Conservation (phyloP, 2,329 filamentous ascomycete species). For the Cercospora brassicicola region DNA sequence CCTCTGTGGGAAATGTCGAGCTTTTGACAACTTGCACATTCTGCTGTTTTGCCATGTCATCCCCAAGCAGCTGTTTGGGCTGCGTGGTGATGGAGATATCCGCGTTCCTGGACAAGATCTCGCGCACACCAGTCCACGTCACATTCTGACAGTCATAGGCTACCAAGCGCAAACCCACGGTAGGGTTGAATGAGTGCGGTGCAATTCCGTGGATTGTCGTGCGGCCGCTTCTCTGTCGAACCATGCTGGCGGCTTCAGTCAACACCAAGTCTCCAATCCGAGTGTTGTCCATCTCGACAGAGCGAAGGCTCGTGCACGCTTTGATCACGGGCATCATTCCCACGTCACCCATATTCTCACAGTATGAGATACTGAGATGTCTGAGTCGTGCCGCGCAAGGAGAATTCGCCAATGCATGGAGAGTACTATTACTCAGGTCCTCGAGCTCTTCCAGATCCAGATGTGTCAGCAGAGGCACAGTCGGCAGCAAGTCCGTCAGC, state of each 20-base stretch:
- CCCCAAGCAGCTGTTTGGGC: constrained; percentile 27
- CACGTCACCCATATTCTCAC: constrained; percentile 77
- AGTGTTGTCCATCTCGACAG: constrained; percentile 89
- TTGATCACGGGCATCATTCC: constrained; percentile 84
- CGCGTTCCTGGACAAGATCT: constrained; percentile 81
- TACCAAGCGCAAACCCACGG: constrained; percentile 69
- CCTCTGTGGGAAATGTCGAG: constrained; percentile 68
- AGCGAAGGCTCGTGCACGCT: constrained; percentile 66
- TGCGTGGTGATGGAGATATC: constrained; percentile 60
- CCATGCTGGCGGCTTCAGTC: constrained; percentile 78
- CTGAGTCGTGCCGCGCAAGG: constrained; percentile 70
- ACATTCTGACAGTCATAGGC: constrained; percentile 91
- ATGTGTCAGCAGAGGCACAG: constrained; percentile 75
- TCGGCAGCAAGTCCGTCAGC: constrained; percentile 70
- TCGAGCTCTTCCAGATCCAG: constrained; percentile 86
- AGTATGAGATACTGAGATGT: constrained; percentile 87
- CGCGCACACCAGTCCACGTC: constrained; percentile 87
- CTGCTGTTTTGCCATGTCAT: constrained; percentile 25
- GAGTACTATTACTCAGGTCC: constrained; percentile 70
- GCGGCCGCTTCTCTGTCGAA: constrained; percentile 57
- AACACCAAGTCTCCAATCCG: constrained; percentile 83
- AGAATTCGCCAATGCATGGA: constrained; percentile 73
- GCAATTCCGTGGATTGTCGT: constrained; percentile 46
- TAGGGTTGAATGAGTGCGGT: constrained; percentile 36
- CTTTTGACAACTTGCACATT: constrained; percentile 35